A percentile compares a stretch with the other conserved stretches of the same genome.
phyloP scores from a whole-genome alignment of 2,329 filamentous ascomycete genomes.

The Helminthosporium solani region DNA sequence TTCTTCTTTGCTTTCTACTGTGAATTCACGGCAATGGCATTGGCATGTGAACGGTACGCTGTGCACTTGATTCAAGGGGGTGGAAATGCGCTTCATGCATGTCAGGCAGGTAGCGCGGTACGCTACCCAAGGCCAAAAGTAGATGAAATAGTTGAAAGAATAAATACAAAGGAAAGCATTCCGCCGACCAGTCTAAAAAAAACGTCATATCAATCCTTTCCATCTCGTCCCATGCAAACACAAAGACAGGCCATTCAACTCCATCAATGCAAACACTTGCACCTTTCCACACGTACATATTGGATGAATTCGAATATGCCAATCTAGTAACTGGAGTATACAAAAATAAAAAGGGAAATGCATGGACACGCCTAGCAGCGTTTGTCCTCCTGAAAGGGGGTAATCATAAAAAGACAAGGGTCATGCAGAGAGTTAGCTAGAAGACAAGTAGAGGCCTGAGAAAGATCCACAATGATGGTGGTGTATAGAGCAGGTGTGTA shows the following conservation, averaged over 20 bases:
- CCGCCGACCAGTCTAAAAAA: too few species aligned
- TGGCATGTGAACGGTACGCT: too few species aligned
- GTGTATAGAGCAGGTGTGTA: too few species aligned
- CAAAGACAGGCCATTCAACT: not conserved
- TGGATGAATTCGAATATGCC: conserved; percentile 4
- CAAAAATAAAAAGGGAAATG: conserved; percentile 8
- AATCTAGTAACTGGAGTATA: conserved; percentile 33
- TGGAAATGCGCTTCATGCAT: too few species aligned
- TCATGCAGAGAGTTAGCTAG: too few species aligned
- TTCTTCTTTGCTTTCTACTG: not conserved
- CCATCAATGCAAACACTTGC: too few species aligned
- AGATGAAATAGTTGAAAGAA: too few species aligned
- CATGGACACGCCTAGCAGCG: conserved; percentile 8
- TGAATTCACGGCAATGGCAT: not conserved
- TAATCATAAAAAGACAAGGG: conserved; percentile 3
- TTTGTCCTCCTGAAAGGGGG: conserved; percentile 10
- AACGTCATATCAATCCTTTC: too few species aligned
- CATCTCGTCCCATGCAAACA: not conserved
- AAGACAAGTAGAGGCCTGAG: not conserved
- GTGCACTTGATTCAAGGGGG: too few species aligned
- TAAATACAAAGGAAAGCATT: too few species aligned
- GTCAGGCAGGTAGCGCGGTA: too few species aligned
- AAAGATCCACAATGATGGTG: not conserved
- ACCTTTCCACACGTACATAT: not conserved
- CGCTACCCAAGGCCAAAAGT: too few species aligned